Evolutionary conservation across 176 grass and related monocot genomes (phyloP).

Genomic region (Alopecurus myosuroides): DNA sequence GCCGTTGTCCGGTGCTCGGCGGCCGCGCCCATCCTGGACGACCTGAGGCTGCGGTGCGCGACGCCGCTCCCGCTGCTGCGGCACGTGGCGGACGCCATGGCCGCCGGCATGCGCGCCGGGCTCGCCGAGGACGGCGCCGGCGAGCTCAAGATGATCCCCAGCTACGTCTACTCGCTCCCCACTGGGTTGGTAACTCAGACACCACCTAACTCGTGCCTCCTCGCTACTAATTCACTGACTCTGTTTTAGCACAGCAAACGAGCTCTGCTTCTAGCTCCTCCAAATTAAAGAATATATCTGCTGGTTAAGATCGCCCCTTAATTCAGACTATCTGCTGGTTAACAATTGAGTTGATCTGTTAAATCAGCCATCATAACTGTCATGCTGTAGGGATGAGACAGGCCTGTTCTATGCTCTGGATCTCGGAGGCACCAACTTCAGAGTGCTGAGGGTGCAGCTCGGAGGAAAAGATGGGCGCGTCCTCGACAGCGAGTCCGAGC

Average conservation of each 20-base stretch:
- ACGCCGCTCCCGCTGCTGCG: constrained; percentile 38
- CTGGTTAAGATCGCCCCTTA: not conserved
- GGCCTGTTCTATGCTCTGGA: constrained; percentile 61
- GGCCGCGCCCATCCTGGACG: constrained; percentile 8
- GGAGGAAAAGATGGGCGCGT: constrained; percentile 40
- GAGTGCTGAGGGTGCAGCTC: constrained; percentile 50
- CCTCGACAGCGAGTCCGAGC: constrained; percentile 33
- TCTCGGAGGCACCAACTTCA: constrained; percentile 59
- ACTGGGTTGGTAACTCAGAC: constrained; percentile 35
- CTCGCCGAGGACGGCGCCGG: constrained; percentile 18
- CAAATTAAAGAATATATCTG: too few relatives aligned
- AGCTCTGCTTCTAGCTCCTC: not conserved
- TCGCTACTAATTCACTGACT: not conserved
- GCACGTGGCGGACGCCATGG: constrained; percentile 30
- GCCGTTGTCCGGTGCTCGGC: constrained; percentile 21
- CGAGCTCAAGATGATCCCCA: constrained; percentile 54
- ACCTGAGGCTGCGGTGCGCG: constrained; percentile 31
- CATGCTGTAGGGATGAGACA: constrained; percentile 16
- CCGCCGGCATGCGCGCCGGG: constrained; percentile 25
- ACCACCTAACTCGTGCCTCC: not conserved
- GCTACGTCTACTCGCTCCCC: constrained; percentile 43
- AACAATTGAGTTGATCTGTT: too few relatives aligned
- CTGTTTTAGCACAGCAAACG: not conserved
- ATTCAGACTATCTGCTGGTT: too few relatives aligned
- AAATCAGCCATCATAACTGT: not conserved